phyloP scores from a whole-genome alignment of 106 monocot species.

The Dendrobium catenatum region DNA sequence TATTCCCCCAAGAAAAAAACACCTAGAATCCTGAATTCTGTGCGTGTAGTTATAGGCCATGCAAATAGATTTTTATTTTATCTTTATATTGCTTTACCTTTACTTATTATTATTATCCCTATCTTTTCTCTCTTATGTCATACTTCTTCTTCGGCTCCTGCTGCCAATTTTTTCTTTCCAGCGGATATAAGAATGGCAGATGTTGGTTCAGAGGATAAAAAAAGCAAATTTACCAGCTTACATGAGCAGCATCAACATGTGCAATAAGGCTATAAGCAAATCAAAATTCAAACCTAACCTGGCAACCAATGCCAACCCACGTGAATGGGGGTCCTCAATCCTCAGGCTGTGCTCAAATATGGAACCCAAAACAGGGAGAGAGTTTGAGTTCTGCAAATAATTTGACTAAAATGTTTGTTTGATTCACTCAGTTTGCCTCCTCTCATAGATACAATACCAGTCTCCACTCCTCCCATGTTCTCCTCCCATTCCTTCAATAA shows the following conservation, averaged over 20 bases:
- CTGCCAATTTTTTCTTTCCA: too few relatives aligned
- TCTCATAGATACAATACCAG: constrained; percentile 11
- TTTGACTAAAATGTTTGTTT: neutral
- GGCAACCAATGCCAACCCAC: neutral
- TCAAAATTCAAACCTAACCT: neutral
- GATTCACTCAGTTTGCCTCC: constrained; percentile 5
- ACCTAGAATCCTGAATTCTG: too few relatives aligned
- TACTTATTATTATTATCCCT: too few relatives aligned
- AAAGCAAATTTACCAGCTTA: neutral
- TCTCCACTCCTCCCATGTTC: neutral
- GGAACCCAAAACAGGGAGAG: neutral
- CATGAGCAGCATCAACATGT: neutral
- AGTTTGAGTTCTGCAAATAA: neutral
- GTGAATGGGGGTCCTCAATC: neutral
- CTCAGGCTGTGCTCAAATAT: neutral
- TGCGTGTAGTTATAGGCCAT: too few relatives aligned
- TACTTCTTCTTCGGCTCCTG: too few relatives aligned
- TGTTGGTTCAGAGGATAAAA: neutral
- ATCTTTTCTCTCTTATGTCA: too few relatives aligned
- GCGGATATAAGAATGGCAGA: too few relatives aligned
- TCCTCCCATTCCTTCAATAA: constrained; percentile 18
- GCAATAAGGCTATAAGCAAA: neutral
- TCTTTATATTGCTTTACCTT: too few relatives aligned
- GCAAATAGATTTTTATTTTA: too few relatives aligned
- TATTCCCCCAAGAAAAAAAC: too few relatives aligned